Base-by-base conservation (phyloP, 2,329 filamentous ascomycete genomes). In the Fusarium cicatricum region DNA sequence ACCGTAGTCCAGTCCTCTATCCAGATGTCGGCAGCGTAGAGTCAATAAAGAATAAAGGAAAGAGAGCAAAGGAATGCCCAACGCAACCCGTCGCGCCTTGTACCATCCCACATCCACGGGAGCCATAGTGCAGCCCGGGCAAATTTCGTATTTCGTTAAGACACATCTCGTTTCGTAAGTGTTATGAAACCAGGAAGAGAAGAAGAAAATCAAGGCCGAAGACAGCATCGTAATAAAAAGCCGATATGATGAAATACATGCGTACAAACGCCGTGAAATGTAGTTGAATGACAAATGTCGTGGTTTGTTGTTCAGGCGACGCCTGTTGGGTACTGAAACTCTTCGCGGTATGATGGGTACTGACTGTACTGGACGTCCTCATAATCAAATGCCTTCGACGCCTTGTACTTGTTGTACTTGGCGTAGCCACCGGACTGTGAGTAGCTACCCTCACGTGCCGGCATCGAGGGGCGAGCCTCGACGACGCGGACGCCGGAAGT, bases 361-460 rank as follows among this genome's bases (percentile, higher is more conserved):
- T 45, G 61, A 62, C 66, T 71, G 60, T 72, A 77, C 26, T 65
- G 60, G n/a, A 75, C 65, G 32, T 76, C 72, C 2, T 68, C 67
- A 11, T 59, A 49, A 26, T 56, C 58, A 49, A 71, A 75, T 11
- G 51, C 8, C 60, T 70, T 74, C 5, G 73, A 70, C 9, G 67
- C 72, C 69, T 73, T 77, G 33, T 75, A 70, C 58, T 74, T 77
- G 53, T 51, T 42, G 31, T 63, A 72, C 33, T 65, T 64, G 15
- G 52, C 46, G 19, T 67, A 65, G 37, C 59, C 57, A 19, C 51
- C 38, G 12, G 70, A 63, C n/a, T 61, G 58, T 11, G 60, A 66
- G 62, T 76, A 75, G 64, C 60, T 67, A 43, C 48, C 42, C 6
- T 75, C 73, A 37, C 72, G 73, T 11, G 48, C 33, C 1, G 70